phyloP scores from a whole-genome alignment of 2,329 filamentous ascomycete species.

The Xylaria sp. region DNA sequence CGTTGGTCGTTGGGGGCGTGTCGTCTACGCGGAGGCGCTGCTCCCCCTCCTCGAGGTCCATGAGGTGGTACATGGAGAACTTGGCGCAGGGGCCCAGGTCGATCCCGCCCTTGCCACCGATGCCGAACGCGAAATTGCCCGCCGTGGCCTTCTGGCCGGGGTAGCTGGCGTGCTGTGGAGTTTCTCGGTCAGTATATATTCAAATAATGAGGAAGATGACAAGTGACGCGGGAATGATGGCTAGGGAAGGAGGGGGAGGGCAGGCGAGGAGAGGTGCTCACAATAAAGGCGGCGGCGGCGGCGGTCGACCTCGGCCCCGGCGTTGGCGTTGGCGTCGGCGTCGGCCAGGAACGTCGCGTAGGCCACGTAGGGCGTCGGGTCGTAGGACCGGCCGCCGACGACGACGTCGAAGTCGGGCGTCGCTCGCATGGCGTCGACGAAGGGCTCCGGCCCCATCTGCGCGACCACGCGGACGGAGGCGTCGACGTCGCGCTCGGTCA shows the following conservation, averaged over 20 bases:
- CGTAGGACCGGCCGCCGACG: conserved; percentile 49
- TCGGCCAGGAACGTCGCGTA: conserved; percentile 38
- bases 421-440: conserved; percentile 37
- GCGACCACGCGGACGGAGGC: conserved; percentile 41
- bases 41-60: conserved; percentile 42
- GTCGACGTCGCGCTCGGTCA: conserved; percentile 44
- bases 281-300: too few relatives aligned
- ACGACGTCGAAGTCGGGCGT: conserved; percentile 45
- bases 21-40: conserved; percentile 12
- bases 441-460: conserved; percentile 50
- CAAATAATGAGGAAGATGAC: too few relatives aligned
- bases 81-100: conserved; percentile 44
- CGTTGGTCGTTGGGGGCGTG: too few relatives aligned
- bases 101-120: conserved; percentile 43
- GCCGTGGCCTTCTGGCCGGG: conserved; percentile 54
- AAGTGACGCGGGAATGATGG: too few relatives aligned
- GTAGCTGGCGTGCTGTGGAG: conserved; percentile 47
- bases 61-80: conserved; percentile 54
- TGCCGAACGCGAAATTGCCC: conserved; percentile 52
- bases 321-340: too few relatives aligned
- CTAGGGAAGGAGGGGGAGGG: too few relatives aligned
- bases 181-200: conserved; percentile 6
- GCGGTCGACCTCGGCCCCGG: too few relatives aligned
- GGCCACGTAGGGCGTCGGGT: conserved; percentile 45
- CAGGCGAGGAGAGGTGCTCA: conserved; percentile 16